Evolutionary conservation across 2,329 filamentous ascomycete genomes (phyloP).

Genomic region (Colletotrichum sp.): DNA sequence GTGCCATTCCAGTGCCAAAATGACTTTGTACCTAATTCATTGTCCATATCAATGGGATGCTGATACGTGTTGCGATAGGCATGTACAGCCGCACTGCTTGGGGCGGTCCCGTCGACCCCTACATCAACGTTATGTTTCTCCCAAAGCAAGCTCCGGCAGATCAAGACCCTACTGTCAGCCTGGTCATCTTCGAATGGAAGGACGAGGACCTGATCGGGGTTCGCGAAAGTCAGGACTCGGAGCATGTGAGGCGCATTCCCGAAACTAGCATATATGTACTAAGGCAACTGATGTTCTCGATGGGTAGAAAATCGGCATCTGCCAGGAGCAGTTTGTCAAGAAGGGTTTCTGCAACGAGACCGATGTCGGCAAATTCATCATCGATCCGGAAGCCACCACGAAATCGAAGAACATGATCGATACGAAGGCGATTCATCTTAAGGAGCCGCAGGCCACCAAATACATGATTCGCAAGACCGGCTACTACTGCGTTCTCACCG

Average conservation of each 20-base stretch:
- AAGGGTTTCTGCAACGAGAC: constrained; percentile 74
- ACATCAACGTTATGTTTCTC: constrained; percentile 84
- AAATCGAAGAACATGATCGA: constrained; percentile 74
- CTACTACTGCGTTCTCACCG: constrained; percentile 92
- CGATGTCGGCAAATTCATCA: constrained; percentile 84
- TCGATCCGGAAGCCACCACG: constrained; percentile 76
- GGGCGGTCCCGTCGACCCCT: constrained; percentile 88
- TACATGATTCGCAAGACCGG: constrained; percentile 90
- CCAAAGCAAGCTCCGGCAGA: constrained; percentile 62
- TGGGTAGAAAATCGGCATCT: constrained; percentile 61
- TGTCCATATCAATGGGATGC: background rate
- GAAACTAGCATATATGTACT: background rate
- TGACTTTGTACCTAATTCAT: background rate
- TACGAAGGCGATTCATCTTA: constrained; percentile 83
- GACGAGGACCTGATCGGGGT: constrained; percentile 82
- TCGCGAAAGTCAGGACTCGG: constrained; percentile 56
- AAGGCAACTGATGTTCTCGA: constrained; percentile 32
- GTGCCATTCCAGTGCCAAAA: too few species aligned
- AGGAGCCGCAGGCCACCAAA: constrained; percentile 73
- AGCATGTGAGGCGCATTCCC: constrained; percentile 49
- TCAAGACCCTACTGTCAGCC: constrained; percentile 76
- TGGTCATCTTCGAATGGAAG: constrained; percentile 94
- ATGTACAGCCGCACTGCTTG: constrained; percentile 93
- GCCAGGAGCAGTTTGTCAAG: constrained; percentile 73
- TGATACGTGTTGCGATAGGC: constrained; percentile 47